Evolutionary conservation across 352 stramenopile genomes (phyloP).

Genomic region (Globisporangium okanoganense): DNA sequence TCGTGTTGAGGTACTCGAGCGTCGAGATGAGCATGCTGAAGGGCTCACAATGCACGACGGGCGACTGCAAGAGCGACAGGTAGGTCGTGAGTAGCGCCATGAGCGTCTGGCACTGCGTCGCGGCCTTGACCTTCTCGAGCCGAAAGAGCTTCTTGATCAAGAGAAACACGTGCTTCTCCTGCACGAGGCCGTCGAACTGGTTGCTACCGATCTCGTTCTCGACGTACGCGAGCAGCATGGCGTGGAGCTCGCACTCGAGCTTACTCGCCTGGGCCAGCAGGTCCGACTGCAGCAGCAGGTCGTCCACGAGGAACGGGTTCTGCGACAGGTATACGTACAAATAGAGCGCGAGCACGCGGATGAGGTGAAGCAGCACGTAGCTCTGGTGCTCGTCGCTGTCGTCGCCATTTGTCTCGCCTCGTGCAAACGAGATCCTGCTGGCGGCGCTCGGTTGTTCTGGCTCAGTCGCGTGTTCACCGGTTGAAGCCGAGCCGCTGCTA

Average conservation of each 20-base stretch:
- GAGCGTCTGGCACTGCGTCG: slow-evolving; percentile 35
- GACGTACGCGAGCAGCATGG: slow-evolving; percentile 34
- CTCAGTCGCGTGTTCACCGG: neutral
- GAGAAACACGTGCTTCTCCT: slow-evolving; percentile 46
- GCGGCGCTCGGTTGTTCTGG: neutral
- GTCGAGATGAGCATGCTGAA: slow-evolving; percentile 55
- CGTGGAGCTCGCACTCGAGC: slow-evolving; percentile 32
- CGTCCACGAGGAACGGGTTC: slow-evolving; percentile 26
- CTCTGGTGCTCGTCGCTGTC: slow-evolving; percentile 16
- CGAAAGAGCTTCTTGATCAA: slow-evolving; percentile 51
- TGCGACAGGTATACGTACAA: slow-evolving; percentile 55
- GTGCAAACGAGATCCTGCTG: slow-evolving; percentile 5
- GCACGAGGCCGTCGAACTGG: slow-evolving; percentile 58
- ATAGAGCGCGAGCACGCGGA: slow-evolving; percentile 59
- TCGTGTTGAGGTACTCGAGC: slow-evolving; percentile 51
- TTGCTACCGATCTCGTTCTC: slow-evolving; percentile 47
- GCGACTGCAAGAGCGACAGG: slow-evolving; percentile 31
- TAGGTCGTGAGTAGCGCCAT: slow-evolving; percentile 40
- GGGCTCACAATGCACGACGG: slow-evolving; percentile 49
- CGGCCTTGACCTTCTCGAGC: slow-evolving; percentile 30
- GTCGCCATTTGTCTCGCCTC: neutral
- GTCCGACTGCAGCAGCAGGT: slow-evolving; percentile 26
- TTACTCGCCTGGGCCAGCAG: slow-evolving; percentile 17
- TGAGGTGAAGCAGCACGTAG: slow-evolving; percentile 49
- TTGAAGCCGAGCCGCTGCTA: neutral